Percentiles rank a stretch among this genome's conserved stretches.
Evolutionary conservation across 1,284 basidiomycete species (phyloP).

Genomic region (Trichosporon sp.): DNA sequence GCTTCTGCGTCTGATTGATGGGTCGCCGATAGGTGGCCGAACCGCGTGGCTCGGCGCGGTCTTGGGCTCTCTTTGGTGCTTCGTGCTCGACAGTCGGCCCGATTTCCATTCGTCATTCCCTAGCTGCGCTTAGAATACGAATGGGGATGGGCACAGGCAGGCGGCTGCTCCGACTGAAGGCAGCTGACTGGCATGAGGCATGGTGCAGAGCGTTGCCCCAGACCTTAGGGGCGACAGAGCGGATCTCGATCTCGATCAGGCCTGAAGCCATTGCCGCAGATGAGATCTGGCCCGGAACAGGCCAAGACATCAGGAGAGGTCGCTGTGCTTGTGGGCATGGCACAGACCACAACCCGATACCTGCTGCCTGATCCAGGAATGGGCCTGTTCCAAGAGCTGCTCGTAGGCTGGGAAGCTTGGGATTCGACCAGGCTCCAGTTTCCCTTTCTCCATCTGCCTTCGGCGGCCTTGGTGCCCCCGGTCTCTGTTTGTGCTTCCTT

Average conservation of each 20-base stretch:
- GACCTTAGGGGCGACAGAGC: neutral
- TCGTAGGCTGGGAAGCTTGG: neutral
- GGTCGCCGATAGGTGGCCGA: neutral
- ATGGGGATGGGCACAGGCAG: neutral
- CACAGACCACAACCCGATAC: neutral
- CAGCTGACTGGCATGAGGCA: neutral
- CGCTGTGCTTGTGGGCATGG: too few relatives aligned
- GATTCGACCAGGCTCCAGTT: neutral
- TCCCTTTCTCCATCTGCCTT: neutral
- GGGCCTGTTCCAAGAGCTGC: too few relatives aligned
- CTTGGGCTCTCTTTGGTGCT: neutral
- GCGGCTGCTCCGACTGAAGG: neutral
- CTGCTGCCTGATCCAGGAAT: too few relatives aligned
- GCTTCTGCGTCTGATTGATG: neutral
- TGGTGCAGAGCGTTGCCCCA: neutral
- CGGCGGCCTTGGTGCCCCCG: neutral
- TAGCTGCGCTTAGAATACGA: neutral
- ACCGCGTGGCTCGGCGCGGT: neutral
- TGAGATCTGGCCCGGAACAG: neutral
- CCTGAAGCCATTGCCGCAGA: neutral
- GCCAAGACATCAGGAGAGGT: neutral
- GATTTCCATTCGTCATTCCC: neutral
- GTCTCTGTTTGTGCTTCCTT: neutral
- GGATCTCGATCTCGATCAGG: neutral
- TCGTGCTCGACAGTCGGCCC: neutral